Base-by-base conservation (phyloP, 345 rosid species). In the Lepidium aucheri region DNA sequence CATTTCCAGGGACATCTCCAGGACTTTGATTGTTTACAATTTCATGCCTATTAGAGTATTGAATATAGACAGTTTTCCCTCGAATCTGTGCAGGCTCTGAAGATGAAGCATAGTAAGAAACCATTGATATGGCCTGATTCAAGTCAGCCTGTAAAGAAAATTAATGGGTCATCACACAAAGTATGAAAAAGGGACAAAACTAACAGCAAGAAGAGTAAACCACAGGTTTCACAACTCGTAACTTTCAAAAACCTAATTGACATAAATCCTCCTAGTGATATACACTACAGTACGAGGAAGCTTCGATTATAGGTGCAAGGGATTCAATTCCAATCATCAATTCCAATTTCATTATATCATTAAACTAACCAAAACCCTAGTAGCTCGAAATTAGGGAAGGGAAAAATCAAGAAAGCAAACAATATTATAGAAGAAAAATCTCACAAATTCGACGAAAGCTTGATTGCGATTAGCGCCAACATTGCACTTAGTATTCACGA, bases 1-100 rank as follows among this genome's bases (percentile, higher is more conserved):
- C 99, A 77, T 90, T 94, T 22, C 97, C 99, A 69, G 96, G 99
- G 75, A 82, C 86, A 74, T 90, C 99, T 18, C 96, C 96, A 16
- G 97, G 96, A 76, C 95, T 88, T 87, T 86, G 92, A 77, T 85
- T 90, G 85, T 90, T 91, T 40, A 94, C 97, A 59, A 94, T 94
- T 57, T 94, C 99, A 75, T 88, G 96, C 30, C 97, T 82, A 61
- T 94, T 90, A 1, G 99, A 94, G 72, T 94, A 90, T 70, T 94
- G 99, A 68, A 90, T 90, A 67, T 94, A 94, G 30, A 90, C 96
- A 16, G 96, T 82, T 76, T 94, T 90, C 2, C 99, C 97, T 15
- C 99, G 95, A 74, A 90, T 82, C 60, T 94, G 96, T 3, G 97
- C 99, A 5, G 96, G 97, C 68, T 94, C 97, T 5, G 96, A 90